Conservation (phyloP, 176 grass and related monocot genomes). For the Microstegium vimineum region DNA sequence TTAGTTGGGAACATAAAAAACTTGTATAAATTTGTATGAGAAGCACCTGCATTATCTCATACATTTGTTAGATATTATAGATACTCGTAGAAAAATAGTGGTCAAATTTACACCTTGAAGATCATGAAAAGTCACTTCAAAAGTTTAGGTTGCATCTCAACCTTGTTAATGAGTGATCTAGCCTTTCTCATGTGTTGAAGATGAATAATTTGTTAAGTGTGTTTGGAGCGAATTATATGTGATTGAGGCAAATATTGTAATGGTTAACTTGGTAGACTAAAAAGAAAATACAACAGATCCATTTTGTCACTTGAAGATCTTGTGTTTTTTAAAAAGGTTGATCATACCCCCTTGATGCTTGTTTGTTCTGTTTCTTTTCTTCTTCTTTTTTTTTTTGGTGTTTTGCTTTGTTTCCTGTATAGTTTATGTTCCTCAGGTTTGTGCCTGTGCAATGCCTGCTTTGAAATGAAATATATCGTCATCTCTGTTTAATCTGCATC, state of each 20-base stretch:
- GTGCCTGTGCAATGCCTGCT: neutral
- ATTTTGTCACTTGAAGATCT: neutral
- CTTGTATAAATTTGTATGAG: neutral
- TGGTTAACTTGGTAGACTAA: neutral
- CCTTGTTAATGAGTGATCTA: neutral
- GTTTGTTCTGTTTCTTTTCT: neutral
- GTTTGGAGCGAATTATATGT: neutral
- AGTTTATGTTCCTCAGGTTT: neutral
- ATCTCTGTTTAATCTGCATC: neutral
- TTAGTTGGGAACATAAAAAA: neutral
- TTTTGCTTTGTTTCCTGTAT: neutral
- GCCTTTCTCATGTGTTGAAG: neutral
- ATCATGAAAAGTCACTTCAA: neutral
- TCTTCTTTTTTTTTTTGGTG: no score
- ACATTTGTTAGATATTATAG: neutral
- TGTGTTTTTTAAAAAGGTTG: neutral
- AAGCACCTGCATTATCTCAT: neutral
- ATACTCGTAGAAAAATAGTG: neutral
- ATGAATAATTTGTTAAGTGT: neutral
- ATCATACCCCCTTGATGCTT: neutral
- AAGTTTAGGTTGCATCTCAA: neutral
- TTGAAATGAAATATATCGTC: neutral
- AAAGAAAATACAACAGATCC: neutral
- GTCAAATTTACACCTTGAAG: neutral
- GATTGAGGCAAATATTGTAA: neutral